Evolutionary conservation across 805 yeast genomes (phyloP).

Genomic region (Ogataea henricii): DNA sequence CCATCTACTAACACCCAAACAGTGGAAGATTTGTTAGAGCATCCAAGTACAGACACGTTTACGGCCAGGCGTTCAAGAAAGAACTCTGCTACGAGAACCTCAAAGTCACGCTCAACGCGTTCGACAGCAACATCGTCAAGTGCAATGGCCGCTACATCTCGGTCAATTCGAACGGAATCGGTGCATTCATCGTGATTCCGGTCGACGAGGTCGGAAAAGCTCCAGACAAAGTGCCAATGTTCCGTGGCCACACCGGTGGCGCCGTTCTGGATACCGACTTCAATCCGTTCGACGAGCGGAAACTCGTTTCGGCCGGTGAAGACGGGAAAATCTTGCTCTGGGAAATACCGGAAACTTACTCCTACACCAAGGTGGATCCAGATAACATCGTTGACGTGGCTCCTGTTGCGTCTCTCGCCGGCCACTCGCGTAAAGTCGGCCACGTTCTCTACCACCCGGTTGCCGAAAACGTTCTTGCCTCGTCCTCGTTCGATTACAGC

Average conservation of each 20-base stretch:
- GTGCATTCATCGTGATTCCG: conserved; percentile 95
- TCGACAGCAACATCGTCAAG: conserved; percentile 91
- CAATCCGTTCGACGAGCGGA: conserved; percentile 82
- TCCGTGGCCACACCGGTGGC: conserved; percentile 95
- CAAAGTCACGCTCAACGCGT: conserved; percentile 85
- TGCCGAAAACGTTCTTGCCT: conserved; percentile 83
- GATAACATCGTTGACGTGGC: conserved; percentile 64
- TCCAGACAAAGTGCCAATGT: conserved; percentile 90
- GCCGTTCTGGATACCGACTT: conserved; percentile 94
- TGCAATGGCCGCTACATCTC: conserved; percentile 84
- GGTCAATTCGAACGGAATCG: conserved; percentile 93
- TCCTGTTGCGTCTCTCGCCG: conserved; percentile 70
- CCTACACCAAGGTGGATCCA: conserved; percentile 57
- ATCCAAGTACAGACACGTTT: conserved; percentile 94
- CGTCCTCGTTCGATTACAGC: conserved; percentile 87
- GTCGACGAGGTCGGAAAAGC: conserved; percentile 83
- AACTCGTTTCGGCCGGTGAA: conserved; percentile 79
- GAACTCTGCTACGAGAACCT: conserved; percentile 75
- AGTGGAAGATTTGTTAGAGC: conserved; percentile 93
- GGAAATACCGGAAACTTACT: conserved; percentile 82
- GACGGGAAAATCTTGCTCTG: conserved; percentile 81
- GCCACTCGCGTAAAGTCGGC: conserved; percentile 95
- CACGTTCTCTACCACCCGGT: conserved; percentile 88
- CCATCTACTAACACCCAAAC: conserved; percentile 8
- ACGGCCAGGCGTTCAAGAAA: conserved; percentile 79